phyloP scores from a whole-genome alignment of 2,329 filamentous ascomycete genomes.

The Nothopassalora personata region DNA sequence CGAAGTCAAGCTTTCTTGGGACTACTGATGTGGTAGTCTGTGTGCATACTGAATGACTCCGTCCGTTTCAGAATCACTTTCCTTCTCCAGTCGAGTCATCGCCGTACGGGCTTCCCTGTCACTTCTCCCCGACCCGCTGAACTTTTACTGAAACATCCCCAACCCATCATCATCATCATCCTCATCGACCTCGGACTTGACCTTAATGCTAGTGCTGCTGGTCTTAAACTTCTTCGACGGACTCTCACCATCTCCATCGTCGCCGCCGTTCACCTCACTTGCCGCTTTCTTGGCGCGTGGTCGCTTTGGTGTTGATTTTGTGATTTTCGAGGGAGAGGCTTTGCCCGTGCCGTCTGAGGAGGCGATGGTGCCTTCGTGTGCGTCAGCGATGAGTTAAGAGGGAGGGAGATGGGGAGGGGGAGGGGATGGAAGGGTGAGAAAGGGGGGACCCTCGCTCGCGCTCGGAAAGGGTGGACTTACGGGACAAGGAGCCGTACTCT shows the following conservation, averaged over 20 bases:
- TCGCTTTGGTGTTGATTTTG: background rate
- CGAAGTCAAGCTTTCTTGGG: background rate
- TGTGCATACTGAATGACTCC: background rate
- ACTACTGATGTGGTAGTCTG: background rate
- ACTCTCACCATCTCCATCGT: constrained; percentile 2
- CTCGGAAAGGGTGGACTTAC: background rate
- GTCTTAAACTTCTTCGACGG: background rate
- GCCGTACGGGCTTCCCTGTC: no score
- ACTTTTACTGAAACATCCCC: constrained; percentile 1
- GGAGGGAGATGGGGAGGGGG: background rate
- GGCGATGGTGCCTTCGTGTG: background rate
- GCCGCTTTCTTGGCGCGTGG: constrained; percentile 4
- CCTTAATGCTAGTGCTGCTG: background rate
- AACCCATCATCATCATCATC: constrained; percentile 8
- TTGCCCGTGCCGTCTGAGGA: background rate
- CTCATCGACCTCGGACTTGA: background rate
- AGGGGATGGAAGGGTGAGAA: background rate
- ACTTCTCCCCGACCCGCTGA: no score
- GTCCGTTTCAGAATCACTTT: background rate
- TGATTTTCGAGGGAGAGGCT: background rate
- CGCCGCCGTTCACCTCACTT: background rate
- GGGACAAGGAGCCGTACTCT: constrained; percentile 23
- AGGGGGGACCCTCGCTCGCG: background rate
- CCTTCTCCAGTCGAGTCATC: background rate
- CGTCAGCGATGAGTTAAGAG: background rate